phyloP scores from a whole-genome alignment of 2,329 filamentous ascomycete species.

The Aspergillus pseudotamarii region DNA sequence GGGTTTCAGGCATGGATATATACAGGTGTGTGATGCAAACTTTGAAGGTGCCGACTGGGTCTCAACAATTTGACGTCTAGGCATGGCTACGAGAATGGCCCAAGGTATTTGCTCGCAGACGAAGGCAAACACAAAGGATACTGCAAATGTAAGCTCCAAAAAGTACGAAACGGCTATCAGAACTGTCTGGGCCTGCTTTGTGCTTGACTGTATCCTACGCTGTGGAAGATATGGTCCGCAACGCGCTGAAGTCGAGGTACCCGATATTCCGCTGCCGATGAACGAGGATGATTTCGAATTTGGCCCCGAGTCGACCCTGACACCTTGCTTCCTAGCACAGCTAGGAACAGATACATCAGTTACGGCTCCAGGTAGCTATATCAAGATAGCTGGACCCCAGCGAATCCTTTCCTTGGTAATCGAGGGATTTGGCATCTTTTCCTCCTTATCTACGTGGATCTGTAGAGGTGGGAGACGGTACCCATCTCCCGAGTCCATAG shows the following conservation, averaged over 20 bases:
- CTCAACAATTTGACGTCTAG: background rate
- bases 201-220: constrained; percentile 1
- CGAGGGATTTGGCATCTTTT: background rate
- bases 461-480: background rate
- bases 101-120: background rate
- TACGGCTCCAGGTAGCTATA: background rate
- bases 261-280: background rate
- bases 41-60: background rate
- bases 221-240: background rate
- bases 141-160: too few species aligned
- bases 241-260: background rate
- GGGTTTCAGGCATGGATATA: constrained; percentile 4
- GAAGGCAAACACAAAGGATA: background rate
- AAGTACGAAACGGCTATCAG: background rate
- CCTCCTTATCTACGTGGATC: background rate
- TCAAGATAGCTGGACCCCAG: background rate
- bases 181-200: background rate
- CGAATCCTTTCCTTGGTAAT: background rate
- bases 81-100: background rate
- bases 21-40: background rate
- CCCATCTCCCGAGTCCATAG: background rate
- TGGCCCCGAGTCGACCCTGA: background rate
- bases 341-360: background rate
- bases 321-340: background rate
- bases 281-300: background rate